A percentile compares a stretch with the other conserved stretches of the same genome.
Evolutionary conservation across 2,329 filamentous ascomycete genomes (phyloP).

Genomic region (Colletotrichum sp.): DNA sequence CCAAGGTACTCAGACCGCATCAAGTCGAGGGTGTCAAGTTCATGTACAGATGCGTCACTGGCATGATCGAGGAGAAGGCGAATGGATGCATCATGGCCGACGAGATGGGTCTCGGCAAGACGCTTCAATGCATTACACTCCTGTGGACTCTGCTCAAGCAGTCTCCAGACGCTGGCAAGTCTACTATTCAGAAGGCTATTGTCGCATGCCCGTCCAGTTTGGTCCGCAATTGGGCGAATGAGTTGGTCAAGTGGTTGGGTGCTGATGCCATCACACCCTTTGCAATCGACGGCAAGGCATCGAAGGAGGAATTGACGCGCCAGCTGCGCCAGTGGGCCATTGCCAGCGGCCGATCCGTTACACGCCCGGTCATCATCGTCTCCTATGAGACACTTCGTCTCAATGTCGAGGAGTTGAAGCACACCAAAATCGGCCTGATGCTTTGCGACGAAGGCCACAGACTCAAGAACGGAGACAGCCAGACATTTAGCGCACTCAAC

Average conservation of each 20-base stretch:
- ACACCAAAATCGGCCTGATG: slow-evolving; percentile 89
- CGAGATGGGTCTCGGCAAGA: slow-evolving; percentile 98
- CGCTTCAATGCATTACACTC: slow-evolving; percentile 92
- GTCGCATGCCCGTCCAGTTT: slow-evolving; percentile 96
- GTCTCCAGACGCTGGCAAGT: slow-evolving; percentile 90
- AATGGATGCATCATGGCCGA: slow-evolving; percentile 99
- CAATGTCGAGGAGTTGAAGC: slow-evolving; percentile 87
- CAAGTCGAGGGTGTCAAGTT: slow-evolving; percentile 99
- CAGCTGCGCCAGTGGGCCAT: slow-evolving; percentile 97
- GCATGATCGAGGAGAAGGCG: slow-evolving; percentile 91
- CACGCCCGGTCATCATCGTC: slow-evolving; percentile 92
- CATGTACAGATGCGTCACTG: slow-evolving; percentile 92
- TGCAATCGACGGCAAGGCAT: slow-evolving; percentile 94
- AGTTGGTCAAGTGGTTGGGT: slow-evolving; percentile 95
- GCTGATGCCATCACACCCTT: slow-evolving; percentile 91
- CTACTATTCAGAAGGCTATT: slow-evolving; percentile 94
- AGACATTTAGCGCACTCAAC: slow-evolving; percentile 92
- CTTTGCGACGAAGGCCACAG: slow-evolving; percentile 97
- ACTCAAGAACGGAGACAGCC: slow-evolving; percentile 94
- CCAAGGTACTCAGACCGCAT: slow-evolving; percentile 92
- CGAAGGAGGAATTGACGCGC: slow-evolving; percentile 88
- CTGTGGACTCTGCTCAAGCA: slow-evolving; percentile 98
- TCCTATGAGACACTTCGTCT: slow-evolving; percentile 95
- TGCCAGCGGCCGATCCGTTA: slow-evolving; percentile 85
- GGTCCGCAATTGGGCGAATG: slow-evolving; percentile 98